These are phyloP conservation scores for Boletales sp. DNA, from an alignment of 768 basidiomycete species.

Conservation along the genomic window DNA sequence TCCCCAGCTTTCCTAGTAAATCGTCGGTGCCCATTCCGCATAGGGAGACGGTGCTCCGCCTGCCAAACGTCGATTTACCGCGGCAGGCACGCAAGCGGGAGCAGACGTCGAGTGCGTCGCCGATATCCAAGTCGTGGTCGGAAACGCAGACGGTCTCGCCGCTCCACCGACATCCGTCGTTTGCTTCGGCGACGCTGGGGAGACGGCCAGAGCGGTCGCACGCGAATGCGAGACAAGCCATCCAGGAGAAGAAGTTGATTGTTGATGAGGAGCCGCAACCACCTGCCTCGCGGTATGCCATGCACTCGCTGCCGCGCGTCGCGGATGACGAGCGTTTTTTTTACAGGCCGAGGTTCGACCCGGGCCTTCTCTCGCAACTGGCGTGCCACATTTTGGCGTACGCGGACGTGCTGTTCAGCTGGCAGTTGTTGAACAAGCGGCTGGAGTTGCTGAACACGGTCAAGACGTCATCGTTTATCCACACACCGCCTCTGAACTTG, in stretches of 20 bases:
- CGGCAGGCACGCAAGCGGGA: conserved; percentile 28
- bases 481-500: conserved; percentile 25
- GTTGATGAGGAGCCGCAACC: conserved; percentile 26
- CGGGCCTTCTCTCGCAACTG: conserved; percentile 38
- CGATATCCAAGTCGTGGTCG: conserved; percentile 56
- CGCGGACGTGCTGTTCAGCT: conserved; percentile 70
- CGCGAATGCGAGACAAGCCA: conserved; percentile 26
- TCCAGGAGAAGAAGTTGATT: conserved; percentile 39
- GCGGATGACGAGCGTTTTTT: background rate
- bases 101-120: conserved; percentile 22
- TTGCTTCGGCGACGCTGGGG: conserved; percentile 39
- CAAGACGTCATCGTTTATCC: conserved; percentile 28
- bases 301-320: no score
- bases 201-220: conserved; percentile 44
- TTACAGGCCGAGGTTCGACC: conserved; percentile 11
- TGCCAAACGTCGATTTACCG: conserved; percentile 27
- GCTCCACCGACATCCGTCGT: conserved; percentile 32
- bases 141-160: conserved; percentile 38
- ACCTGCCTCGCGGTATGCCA: conserved; percentile 8
- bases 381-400: conserved; percentile 63
- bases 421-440: conserved; percentile 69
- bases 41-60: conserved; percentile 16
- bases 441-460: conserved; percentile 71
- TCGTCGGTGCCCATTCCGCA: conserved; percentile 24
- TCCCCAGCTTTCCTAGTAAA: conserved; percentile 17